These are phyloP conservation scores for Pyrus pyrifolia DNA, from an alignment of 306 rosid species.

Conservation along the genomic window DNA sequence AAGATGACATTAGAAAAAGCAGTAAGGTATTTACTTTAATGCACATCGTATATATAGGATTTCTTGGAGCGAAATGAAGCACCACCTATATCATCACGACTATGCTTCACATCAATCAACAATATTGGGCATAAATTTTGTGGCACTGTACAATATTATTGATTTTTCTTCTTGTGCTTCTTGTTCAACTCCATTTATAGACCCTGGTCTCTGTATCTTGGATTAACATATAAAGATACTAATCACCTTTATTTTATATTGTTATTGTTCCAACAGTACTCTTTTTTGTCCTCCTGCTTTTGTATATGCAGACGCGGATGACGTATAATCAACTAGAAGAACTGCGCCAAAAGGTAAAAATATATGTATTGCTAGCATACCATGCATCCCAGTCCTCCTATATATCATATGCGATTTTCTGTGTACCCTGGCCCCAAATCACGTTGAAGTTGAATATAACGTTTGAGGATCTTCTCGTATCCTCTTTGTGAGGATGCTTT, in stretches of 20 bases:
- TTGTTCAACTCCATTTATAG: background rate
- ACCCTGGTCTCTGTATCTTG: background rate
- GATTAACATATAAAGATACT: background rate
- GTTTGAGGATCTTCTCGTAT: too few species aligned
- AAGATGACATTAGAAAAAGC: too few species aligned
- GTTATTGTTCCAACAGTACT: too few species aligned
- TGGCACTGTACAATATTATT: too few species aligned
- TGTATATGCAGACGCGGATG: constrained; percentile 36
- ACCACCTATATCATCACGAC: background rate
- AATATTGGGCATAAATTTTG: too few species aligned
- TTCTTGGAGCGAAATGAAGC: background rate
- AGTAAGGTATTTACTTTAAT: too few species aligned
- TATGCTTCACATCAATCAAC: background rate
- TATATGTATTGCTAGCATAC: too few species aligned
- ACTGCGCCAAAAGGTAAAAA: constrained; percentile 45
- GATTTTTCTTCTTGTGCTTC: too few species aligned
- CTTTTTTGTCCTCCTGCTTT: background rate
- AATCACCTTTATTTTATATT: background rate
- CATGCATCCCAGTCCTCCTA: too few species aligned
- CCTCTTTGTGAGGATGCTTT: too few species aligned
- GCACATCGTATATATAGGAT: too few species aligned
- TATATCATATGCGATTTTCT: too few species aligned
- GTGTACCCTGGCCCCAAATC: background rate
- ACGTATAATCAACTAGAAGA: constrained; percentile 42
- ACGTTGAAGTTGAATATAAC: background rate